A percentile compares a stretch with the other conserved stretches of the same genome.
Evolutionary conservation across 2,329 filamentous ascomycete genomes (phyloP).

Genomic region (Colletotrichum neosansevieriae): DNA sequence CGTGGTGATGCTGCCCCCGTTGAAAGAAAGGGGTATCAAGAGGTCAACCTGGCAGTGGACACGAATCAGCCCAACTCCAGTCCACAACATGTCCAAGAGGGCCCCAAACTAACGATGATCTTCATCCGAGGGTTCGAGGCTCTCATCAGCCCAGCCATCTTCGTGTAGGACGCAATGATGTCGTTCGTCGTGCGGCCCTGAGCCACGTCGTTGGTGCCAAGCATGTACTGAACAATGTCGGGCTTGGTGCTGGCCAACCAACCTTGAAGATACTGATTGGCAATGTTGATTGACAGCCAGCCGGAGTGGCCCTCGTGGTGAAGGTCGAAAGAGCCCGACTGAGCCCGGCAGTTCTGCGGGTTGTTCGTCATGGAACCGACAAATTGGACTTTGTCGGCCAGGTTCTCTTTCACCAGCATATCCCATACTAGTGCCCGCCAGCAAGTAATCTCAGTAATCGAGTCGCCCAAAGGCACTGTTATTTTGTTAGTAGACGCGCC

Average conservation of each 20-base stretch:
- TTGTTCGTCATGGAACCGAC: conserved; percentile 56
- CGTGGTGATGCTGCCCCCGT: conserved; percentile 45
- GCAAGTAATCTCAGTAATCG: conserved; percentile 60
- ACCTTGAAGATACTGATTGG: conserved; percentile 53
- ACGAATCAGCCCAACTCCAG: neutral
- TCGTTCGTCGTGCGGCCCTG: conserved; percentile 47
- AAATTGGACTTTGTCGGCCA: conserved; percentile 53
- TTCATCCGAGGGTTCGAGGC: conserved; percentile 52
- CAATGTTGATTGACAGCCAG: conserved; percentile 57
- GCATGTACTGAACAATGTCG: conserved; percentile 59
- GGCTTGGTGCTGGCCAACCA: conserved; percentile 54
- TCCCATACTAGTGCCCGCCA: conserved; percentile 58
- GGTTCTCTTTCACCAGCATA: conserved; percentile 49
- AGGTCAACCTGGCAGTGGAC: conserved; percentile 49
- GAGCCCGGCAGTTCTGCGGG: conserved; percentile 50
- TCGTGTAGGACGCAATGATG: conserved; percentile 55
- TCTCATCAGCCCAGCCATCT: conserved; percentile 53
- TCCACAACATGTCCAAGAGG: neutral
- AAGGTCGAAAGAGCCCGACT: conserved; percentile 50
- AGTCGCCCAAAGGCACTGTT: conserved; percentile 54
- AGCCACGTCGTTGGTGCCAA: conserved; percentile 59
- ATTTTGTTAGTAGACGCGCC: neutral
- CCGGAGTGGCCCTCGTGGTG: conserved; percentile 60
- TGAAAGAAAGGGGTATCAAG: conserved; percentile 53
- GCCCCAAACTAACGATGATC: conserved; percentile 50